Conservation (phyloP, 2,329 filamentous ascomycete genomes). For the Apiospora marii region DNA sequence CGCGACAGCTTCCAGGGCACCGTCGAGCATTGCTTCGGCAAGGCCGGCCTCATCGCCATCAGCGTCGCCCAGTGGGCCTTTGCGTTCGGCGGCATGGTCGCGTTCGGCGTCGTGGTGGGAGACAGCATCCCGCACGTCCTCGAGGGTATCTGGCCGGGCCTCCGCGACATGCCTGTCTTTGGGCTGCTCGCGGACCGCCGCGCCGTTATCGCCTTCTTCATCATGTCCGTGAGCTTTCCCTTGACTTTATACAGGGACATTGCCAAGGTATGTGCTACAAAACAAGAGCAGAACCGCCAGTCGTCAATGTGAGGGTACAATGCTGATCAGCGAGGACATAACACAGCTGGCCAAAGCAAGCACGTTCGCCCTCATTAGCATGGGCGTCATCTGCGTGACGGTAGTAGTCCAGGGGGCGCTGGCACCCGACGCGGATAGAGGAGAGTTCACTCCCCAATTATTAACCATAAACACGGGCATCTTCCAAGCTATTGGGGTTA, state of each 20-base stretch:
- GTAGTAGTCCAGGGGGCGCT: constrained; percentile 84
- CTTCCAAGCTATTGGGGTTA: constrained; percentile 96
- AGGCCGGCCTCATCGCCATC: constrained; percentile 87
- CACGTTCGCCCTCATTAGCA: constrained; percentile 89
- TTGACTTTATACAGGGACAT: constrained; percentile 96
- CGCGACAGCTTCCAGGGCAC: constrained; percentile 95
- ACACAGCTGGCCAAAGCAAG: constrained; percentile 90
- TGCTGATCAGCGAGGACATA: neutral
- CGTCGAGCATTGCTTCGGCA: constrained; percentile 94
- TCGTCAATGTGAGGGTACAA: neutral
- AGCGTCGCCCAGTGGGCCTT: constrained; percentile 94
- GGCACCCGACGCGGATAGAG: constrained; percentile 75
- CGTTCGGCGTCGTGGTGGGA: constrained; percentile 96
- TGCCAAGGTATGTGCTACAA: constrained; percentile 74
- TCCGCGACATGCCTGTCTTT: constrained; percentile 77
- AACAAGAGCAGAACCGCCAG: constrained; percentile 34
- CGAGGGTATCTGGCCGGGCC: constrained; percentile 78
- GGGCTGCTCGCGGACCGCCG: constrained; percentile 83
- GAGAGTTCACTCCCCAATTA: constrained; percentile 72
- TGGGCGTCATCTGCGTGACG: constrained; percentile 87
- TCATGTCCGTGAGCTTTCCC: constrained; percentile 86
- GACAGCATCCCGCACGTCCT: constrained; percentile 95
- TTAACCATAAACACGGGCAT: constrained; percentile 86
- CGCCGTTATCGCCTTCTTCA: constrained; percentile 87
- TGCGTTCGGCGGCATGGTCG: constrained; percentile 98